Evolutionary conservation across 306 rosid species (phyloP), one percentile per base, ranked within the genome.

Genomic region (Cucumis hystrix): DNA sequence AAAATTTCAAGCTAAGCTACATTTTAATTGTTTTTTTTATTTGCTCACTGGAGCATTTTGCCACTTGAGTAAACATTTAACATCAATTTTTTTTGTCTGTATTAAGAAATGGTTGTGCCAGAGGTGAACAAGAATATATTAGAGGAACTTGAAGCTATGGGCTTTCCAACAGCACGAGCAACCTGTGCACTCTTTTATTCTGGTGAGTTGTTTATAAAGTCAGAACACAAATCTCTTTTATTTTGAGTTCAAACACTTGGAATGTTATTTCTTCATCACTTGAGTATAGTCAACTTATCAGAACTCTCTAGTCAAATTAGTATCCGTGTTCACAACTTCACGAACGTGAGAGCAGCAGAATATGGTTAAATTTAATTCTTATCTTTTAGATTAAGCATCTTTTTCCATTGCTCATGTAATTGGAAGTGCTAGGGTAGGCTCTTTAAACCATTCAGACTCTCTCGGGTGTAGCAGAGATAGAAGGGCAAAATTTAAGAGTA

Each of bases 131-230:
- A 88, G 78, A 88, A 85, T 76, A 74, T 95, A 67, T 92, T 92
- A 1, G 96, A 83, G 88, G 97, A 95, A 77, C 97, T 95, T 73
- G 97, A 89, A 85, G 87, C 86, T 25, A 95, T 95, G 99, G 99
- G 97, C 2, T 95, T 95, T 78, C 77, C 96, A 37, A 80, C 87
- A 7, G 89, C 92, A 7, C 88, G 90, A 58, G 99, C 97, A 68
- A 92, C 90, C 18, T 85, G 93, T 51, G 97, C 97, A 2, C 97
- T 95, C 85, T 97, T 90, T 79, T 92, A 79, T 83, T 86, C 93
- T 80, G 92, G 97, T 92, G 66, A 82, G 83, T 49, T 78, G 58
- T 35, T 28, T 71, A 28, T 37, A 39, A 28, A 74, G 11, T 62
- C 41, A 40, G 54, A 66, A 18, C 14, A 54, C 4, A 57, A 75